phyloP scores from a whole-genome alignment of 1,284 basidiomycete species.

The Sanguinoderma infundibulare region DNA sequence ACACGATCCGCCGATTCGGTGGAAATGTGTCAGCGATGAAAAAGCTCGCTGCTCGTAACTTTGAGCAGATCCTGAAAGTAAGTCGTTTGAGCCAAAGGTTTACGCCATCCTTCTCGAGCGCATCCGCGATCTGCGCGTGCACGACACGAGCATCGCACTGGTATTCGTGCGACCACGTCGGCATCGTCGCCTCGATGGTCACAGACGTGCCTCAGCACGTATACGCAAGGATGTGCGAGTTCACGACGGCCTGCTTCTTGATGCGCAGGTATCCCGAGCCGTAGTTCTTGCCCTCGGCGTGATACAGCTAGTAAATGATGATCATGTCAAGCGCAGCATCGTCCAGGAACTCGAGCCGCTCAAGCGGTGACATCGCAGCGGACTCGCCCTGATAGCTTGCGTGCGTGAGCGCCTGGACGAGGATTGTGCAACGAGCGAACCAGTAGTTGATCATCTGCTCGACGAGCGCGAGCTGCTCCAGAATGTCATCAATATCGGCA shows the following conservation, averaged over 20 bases:
- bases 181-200: slow-evolving; percentile 52
- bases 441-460: slow-evolving; percentile 74
- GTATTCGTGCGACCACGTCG: slow-evolving; percentile 39
- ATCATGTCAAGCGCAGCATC: slow-evolving; percentile 72
- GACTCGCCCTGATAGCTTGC: slow-evolving; percentile 32
- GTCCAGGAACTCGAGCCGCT: slow-evolving; percentile 84
- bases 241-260: slow-evolving; percentile 70
- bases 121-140: slow-evolving; percentile 50
- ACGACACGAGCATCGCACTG: slow-evolving; percentile 42
- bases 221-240: slow-evolving; percentile 70
- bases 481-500: slow-evolving; percentile 45
- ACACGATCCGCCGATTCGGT: slow-evolving; percentile 32
- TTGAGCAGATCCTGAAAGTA: slow-evolving; percentile 34
- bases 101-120: slow-evolving; percentile 43
- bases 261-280: slow-evolving; percentile 69
- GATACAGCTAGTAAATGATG: slow-evolving; percentile 69
- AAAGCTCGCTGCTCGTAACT: slow-evolving; percentile 35
- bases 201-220: slow-evolving; percentile 58
- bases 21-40: slow-evolving; percentile 30
- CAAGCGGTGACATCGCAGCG: slow-evolving; percentile 72
- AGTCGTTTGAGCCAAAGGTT: slow-evolving; percentile 71
- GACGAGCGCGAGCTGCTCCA: slow-evolving; percentile 56
- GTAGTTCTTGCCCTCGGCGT: slow-evolving; percentile 63
- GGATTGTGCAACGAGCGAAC: slow-evolving; percentile 65
- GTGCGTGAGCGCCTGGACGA: slow-evolving; percentile 74